Conservation (phyloP, 2,329 filamentous ascomycete species). For the Rhinocladiella mackenziei region DNA sequence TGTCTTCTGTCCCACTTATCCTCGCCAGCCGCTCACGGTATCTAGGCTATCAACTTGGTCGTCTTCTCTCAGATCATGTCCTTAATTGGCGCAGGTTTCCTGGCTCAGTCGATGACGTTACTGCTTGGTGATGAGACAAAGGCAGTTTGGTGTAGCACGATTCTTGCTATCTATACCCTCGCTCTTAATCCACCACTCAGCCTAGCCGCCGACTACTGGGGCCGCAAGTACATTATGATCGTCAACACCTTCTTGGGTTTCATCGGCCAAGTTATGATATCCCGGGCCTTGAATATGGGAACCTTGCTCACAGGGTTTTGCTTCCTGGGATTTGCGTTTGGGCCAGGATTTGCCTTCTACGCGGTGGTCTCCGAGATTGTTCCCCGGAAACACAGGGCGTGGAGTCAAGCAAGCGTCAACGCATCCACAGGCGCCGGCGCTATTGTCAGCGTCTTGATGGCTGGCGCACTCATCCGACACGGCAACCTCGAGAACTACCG, state of each 20-base stretch:
- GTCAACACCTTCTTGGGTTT: constrained; percentile 6
- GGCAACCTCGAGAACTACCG: constrained; percentile 12
- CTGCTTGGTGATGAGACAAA: background rate
- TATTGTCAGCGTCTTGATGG: constrained; percentile 8
- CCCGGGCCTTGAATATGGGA: constrained; percentile 14
- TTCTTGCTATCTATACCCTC: constrained; percentile 14
- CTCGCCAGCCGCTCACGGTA: no score
- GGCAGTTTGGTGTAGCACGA: constrained; percentile 13
- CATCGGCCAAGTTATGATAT: constrained; percentile 11
- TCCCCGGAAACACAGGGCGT: constrained; percentile 13
- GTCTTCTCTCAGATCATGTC: background rate
- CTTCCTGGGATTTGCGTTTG: constrained; percentile 10
- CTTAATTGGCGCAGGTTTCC: background rate
- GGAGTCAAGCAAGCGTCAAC: constrained; percentile 17
- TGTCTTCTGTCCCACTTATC: no score
- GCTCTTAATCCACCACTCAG: constrained; percentile 17
- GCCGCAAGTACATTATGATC: constrained; percentile 15
- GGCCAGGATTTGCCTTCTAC: constrained; percentile 11
- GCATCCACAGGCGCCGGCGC: constrained; percentile 4
- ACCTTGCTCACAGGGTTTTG: constrained; percentile 13
- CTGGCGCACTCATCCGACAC: constrained; percentile 3
- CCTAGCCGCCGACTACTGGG: constrained; percentile 18
- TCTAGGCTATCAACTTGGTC: background rate
- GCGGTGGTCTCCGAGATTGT: constrained; percentile 20
- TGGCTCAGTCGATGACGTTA: background rate